Conservation (phyloP, 1,284 basidiomycete species). For the Irpex lacteus region DNA sequence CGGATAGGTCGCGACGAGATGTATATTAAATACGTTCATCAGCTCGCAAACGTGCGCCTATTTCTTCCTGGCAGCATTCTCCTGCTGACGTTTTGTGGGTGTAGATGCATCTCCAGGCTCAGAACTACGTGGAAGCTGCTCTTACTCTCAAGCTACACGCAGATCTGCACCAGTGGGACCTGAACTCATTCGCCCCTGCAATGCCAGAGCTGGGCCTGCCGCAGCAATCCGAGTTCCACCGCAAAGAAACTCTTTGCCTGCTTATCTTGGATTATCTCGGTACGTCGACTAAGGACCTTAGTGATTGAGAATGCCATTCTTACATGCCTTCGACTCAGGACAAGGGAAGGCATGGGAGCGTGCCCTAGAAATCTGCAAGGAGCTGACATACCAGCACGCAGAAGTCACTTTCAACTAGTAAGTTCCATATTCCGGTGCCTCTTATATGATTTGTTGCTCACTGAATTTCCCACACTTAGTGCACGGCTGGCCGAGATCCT, state of each 20-base stretch:
- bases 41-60: constrained; percentile 78
- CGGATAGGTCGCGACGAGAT: constrained; percentile 86
- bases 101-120: constrained; percentile 81
- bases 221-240: constrained; percentile 90
- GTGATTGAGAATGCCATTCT: not conserved
- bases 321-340: constrained; percentile 41
- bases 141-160: constrained; percentile 92
- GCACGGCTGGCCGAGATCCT: constrained; percentile 82
- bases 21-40: constrained; percentile 93
- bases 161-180: constrained; percentile 89
- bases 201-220: constrained; percentile 88
- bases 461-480: constrained; percentile 35
- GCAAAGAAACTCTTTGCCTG: constrained; percentile 89
- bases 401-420: constrained; percentile 90
- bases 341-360: constrained; percentile 97
- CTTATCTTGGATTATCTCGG: constrained; percentile 87
- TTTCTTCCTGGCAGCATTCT: not conserved
- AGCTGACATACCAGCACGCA: constrained; percentile 81
- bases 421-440: constrained; percentile 21
- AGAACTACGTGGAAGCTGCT: constrained; percentile 91
- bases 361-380: constrained; percentile 91
- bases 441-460: not conserved
- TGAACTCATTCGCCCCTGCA: constrained; percentile 75
- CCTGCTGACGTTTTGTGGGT: not conserved
- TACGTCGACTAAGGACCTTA: constrained; percentile 27